These are phyloP conservation scores for Cyberlindnera samutprakarnensis DNA, from an alignment of 805 yeast genomes.

Conservation along the genomic window DNA sequence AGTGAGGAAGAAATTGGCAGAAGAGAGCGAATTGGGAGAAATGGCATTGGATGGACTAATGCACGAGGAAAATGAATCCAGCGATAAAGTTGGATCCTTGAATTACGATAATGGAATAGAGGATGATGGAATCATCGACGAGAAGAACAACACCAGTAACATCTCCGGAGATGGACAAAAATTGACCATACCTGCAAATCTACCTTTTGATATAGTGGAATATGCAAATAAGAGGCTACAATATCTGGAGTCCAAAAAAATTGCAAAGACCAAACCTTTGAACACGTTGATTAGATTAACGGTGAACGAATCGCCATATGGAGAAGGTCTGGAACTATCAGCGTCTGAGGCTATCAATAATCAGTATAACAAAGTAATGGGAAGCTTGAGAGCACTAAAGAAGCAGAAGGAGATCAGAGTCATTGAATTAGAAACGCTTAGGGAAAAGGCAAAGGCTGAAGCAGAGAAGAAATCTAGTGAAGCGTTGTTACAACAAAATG, in stretches of 20 bases:
- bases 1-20: conserved; percentile 64
- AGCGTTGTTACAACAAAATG: no score
- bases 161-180: conserved; percentile 1
- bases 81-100: neutral
- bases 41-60: conserved; percentile 45
- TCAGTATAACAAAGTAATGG: no score
- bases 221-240: conserved; percentile 44
- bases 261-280: no score
- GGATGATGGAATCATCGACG: neutral
- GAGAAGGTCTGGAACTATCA: no score
- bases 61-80: neutral
- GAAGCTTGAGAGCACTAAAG: no score
- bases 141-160: neutral
- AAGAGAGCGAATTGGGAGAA: conserved; percentile 78
- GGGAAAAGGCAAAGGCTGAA: no score
- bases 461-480: no score
- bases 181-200: conserved; percentile 11
- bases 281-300: conserved; percentile 8
- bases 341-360: no score
- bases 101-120: neutral
- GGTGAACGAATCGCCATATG: conserved; percentile 9
- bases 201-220: conserved; percentile 45
- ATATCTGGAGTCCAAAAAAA: no score
- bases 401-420: no score
- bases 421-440: no score